Conservation (phyloP, 176 grass and related monocot genomes). For the Neostapfia colusana region DNA sequence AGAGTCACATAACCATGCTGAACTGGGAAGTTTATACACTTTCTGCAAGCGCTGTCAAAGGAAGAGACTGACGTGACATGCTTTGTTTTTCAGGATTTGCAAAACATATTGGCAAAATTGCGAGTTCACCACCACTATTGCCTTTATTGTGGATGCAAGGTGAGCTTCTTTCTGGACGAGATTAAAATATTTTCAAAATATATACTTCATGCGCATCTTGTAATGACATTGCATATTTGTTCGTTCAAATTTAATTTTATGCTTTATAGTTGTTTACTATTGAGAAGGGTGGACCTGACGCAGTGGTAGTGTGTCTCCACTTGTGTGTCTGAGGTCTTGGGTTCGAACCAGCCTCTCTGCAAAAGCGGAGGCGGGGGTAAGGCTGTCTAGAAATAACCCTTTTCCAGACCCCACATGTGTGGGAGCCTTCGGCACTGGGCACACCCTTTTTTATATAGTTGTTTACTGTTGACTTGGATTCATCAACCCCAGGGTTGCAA, state of each 20-base stretch:
- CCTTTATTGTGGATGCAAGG: slow-evolving; percentile 86
- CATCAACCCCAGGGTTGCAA: background rate
- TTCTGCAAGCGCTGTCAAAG: background rate
- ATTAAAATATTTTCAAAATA: background rate
- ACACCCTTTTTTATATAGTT: too few species aligned
- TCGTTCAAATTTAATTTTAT: background rate
- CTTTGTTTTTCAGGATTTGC: slow-evolving; percentile 62
- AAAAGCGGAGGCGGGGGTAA: too few species aligned
- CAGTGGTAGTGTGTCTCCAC: too few species aligned
- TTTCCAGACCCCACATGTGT: too few species aligned
- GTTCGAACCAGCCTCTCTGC: too few species aligned
- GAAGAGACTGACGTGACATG: slow-evolving; percentile 14
- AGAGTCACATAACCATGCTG: background rate
- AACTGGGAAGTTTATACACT: background rate
- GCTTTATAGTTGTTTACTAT: background rate
- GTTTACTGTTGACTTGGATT: background rate
- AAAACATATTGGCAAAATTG: slow-evolving; percentile 69
- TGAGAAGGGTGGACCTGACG: too few species aligned
- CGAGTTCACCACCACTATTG: slow-evolving; percentile 69
- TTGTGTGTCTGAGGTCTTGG: too few species aligned
- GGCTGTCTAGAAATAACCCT: too few species aligned
- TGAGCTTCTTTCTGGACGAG: slow-evolving; percentile 31
- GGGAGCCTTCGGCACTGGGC: too few species aligned
- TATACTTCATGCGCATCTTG: background rate
- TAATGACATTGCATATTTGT: background rate